phyloP scores from a whole-genome alignment of 768 basidiomycete genomes.

The Macrolepiota fuliginosa region DNA sequence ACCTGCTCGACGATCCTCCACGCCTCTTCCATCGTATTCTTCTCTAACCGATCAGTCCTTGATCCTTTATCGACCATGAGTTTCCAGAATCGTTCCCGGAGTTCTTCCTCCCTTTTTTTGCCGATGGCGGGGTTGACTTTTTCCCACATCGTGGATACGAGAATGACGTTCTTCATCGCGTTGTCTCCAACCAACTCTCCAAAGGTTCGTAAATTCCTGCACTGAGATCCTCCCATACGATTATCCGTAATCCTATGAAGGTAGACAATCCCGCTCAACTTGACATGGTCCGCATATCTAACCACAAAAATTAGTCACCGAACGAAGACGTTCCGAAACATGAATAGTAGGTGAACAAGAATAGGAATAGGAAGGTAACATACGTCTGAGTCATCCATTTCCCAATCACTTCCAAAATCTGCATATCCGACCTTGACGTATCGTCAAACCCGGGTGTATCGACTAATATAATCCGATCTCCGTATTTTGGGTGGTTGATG shows the following conservation, averaged over 20 bases:
- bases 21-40: constrained; percentile 29
- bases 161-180: constrained; percentile 40
- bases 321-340: not conserved
- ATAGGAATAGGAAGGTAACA: no score
- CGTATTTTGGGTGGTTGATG: constrained; percentile 5
- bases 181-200: constrained; percentile 43
- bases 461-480: constrained; percentile 8
- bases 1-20: constrained; percentile 14
- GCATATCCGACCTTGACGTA: not conserved
- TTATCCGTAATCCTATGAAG: constrained; percentile 41
- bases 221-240: constrained; percentile 38
- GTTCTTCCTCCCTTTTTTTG: constrained; percentile 36
- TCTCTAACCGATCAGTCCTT: constrained; percentile 29
- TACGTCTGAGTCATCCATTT: constrained; percentile 6
- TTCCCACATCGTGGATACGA: constrained; percentile 52
- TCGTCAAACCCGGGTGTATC: constrained; percentile 13
- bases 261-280: constrained; percentile 36
- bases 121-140: constrained; percentile 27
- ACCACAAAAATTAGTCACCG: not conserved
- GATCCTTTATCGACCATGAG: constrained; percentile 40
- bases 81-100: constrained; percentile 38
- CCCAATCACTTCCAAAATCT: constrained; percentile 1
- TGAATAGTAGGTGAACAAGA: not conserved
- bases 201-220: constrained; percentile 44
- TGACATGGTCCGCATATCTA: constrained; percentile 1